phyloP scores from a whole-genome alignment of 176 grass and related monocot species.

The Bonia amplexicaulis region DNA sequence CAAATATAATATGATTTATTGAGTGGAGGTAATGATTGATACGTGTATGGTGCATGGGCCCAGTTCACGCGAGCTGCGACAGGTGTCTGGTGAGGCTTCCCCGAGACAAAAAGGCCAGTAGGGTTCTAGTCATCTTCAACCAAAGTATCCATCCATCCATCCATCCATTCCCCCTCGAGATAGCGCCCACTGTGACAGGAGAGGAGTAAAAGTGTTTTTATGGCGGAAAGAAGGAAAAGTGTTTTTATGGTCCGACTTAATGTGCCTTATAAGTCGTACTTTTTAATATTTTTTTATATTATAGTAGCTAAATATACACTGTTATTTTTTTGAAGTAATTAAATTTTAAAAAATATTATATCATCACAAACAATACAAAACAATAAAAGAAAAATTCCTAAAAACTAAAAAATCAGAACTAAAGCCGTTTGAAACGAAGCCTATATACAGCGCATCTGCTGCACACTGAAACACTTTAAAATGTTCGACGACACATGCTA shows the following conservation, averaged over 20 bases:
- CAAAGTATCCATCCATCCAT: conserved; percentile 20
- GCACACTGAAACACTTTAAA: neutral
- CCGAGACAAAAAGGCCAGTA: conserved; percentile 40
- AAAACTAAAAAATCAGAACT: too few relatives aligned
- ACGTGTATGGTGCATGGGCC: conserved; percentile 38
- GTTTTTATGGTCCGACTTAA: too few relatives aligned
- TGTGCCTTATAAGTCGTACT: too few relatives aligned
- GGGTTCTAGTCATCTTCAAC: conserved; percentile 39
- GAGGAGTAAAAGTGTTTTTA: conserved; percentile 9
- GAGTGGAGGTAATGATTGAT: conserved; percentile 49
- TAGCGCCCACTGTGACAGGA: conserved; percentile 14
- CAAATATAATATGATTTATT: conserved; percentile 9
- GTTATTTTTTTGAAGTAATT: too few relatives aligned
- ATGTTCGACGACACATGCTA: neutral
- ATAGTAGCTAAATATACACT: too few relatives aligned
- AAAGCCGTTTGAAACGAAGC: too few relatives aligned
- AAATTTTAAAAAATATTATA: too few relatives aligned
- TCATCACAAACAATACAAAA: too few relatives aligned
- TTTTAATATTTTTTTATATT: too few relatives aligned
- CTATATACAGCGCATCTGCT: neutral
- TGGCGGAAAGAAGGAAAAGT: conserved; percentile 11
- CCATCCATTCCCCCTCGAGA: neutral
- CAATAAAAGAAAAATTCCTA: too few relatives aligned
- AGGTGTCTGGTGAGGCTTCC: conserved; percentile 23
- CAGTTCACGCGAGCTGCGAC: neutral